Base-by-base conservation (phyloP, 2,329 filamentous ascomycete genomes). In the Atkinsonella hypoxylon region DNA sequence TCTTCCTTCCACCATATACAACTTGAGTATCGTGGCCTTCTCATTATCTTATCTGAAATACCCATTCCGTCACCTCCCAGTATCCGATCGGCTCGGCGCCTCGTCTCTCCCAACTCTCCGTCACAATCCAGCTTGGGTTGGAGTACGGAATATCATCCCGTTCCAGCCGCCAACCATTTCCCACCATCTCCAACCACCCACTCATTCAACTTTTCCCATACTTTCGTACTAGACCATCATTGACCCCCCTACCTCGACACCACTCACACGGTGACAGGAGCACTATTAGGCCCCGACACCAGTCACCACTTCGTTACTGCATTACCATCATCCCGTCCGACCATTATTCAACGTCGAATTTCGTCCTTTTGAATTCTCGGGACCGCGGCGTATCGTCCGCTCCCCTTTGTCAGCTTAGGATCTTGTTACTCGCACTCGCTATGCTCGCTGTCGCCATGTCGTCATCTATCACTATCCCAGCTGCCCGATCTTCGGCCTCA, bases 381-480 rank as follows among this genome's bases (percentile, higher is more conserved):
- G 8, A 44, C 11, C n/a, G 18, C 39, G 20, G 15, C 20, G n/a
- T 6, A 22, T 7, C 47, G 18, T 32, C 17, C 4, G 8, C 18
- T 5, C 13, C 18, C 11, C 12, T 38, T 34, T 26, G 45, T 38
- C 12, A 38, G 18, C 44, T 46, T 20, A 31, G 39, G 34, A 26
- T 45, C 44, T 26, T 36, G 12, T 48, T 26, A 38, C 17, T 43
- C n/a, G 18, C 40, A 17, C 38, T 42, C 31, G 39, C 22, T 34
- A 22, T 30, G 26, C 47, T 45, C 50, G 53, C 44, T 55, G 52
- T 59, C 55, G 67, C 55, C 57, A 81, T 84, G 80, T 82, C 81
- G 53, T 82, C 82, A 53, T 85, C 81, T 53, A 87, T 87, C 68
- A 73, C 77, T 56, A 88, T 89, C 58, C 83, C 83, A 58, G 66